Evolutionary conservation across 2,329 filamentous ascomycete genomes (phyloP), one percentile per base, ranked within the genome.

Genomic region (Trichoderma hamatum): DNA sequence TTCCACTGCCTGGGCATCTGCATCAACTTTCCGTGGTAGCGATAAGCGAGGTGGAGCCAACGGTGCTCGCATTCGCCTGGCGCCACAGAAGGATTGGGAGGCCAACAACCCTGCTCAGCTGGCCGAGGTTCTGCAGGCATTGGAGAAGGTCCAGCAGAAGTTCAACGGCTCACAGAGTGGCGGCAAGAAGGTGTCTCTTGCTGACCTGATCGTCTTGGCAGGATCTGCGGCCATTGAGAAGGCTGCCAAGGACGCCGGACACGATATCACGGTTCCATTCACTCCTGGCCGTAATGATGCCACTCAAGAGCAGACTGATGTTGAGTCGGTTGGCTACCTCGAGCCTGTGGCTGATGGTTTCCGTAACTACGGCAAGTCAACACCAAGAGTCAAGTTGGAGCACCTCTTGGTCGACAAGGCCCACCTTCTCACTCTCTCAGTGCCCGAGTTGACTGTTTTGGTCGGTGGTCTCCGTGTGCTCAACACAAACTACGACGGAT

Each of bases 1-100:
- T 66, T 84, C 85, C 11, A 85, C 86, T 11, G 90, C 90, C 28
- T 93, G 89, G 88, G 88, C 88, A 1, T 88, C 90, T 0, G 90
- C 90, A 28, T 90, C 90, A 2, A 90, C 89, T 34, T 93, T 90
- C 88, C 90, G 90, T 71, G 86, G 88, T 73, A 86, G 88, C 73
- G 92, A 94, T 84, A 94, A 94, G 88, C 92, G 92, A 72, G 92
- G 92, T 73, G 92, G 92, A 76, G 92, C 92, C 80, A 94, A 94
- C 75, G 92, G 92, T 74, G 91, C 88, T 16, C 91, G 92, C 74
- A 92, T 94, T 75, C 89, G 90, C 39, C 89, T 94, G 13, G 83
- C 85, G 71, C 92, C 92, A 28, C 89, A 92, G 82, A 88, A 88
- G 74, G 82, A 87, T 78, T 94, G 92, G 91, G 80, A 87, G 75